phyloP scores from a whole-genome alignment of 441 rosid genomes.

The Gossypium gossypioides region DNA sequence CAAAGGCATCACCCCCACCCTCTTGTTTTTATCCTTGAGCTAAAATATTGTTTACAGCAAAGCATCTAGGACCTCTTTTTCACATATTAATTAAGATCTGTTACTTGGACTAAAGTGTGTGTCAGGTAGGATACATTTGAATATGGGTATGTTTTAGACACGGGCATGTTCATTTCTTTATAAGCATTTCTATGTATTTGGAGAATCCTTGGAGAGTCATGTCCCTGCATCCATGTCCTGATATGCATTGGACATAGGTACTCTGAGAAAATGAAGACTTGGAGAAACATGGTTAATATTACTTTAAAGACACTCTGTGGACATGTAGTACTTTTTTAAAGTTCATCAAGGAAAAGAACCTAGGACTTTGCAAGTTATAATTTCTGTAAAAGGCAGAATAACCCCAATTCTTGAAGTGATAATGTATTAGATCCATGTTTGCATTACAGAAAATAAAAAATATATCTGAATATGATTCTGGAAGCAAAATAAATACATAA shows the following conservation, averaged over 20 bases:
- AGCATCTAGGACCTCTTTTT: not conserved
- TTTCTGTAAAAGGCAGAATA: not conserved
- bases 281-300: not conserved
- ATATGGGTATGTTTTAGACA: not conserved
- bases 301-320: not conserved
- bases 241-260: not conserved
- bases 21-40: not conserved
- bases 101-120: not conserved
- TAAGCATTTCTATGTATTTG: not conserved
- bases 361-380: not conserved
- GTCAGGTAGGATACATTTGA: not conserved
- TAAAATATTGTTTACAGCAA: not conserved
- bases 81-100: slow-evolving; percentile 1
- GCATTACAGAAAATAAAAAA: not conserved
- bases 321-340: not conserved
- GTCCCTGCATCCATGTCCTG: too few relatives aligned
- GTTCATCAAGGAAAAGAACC: not conserved
- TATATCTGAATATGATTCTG: not conserved
- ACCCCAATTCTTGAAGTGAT: not conserved
- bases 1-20: not conserved
- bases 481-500: not conserved
- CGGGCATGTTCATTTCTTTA: not conserved
- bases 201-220: not conserved
- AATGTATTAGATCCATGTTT: not conserved
- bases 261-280: not conserved